Base-by-base conservation (phyloP, 2,329 filamentous ascomycete species). In the Myriangium duriaei region DNA sequence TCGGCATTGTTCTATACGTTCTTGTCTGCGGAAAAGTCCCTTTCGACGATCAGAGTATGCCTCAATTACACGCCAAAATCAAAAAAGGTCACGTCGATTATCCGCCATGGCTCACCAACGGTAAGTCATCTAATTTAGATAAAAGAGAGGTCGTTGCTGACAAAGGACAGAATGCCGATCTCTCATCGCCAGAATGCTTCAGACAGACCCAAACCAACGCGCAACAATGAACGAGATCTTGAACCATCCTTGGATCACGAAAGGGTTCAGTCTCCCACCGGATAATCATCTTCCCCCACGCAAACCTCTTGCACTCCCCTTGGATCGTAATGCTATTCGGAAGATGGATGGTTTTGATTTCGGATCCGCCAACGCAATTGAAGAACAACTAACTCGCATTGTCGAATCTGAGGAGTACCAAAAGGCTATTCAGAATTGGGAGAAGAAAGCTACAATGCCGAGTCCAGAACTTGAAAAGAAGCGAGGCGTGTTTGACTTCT, bases 301-400 rank as follows among this genome's bases (percentile, higher is more conserved):
- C 34, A 88, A 94, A 49, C 85, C 91, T 2, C 60, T 96, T n/a
- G 74, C 81, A 26, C 65, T 92, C 11, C 87, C 88, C 4, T 64
- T 98, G 7, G 88, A 96, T 53, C 67, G 72, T 2, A 79, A 82
- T 30, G 79, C 96, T 4, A 74, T 98, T 40, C 75, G 84, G 34
- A 87, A 83, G 49, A 98, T 98, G 91, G 92, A 86, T 15, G 91
- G 91, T 2, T 98, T 98, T 58, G 93, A 96, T 58, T 98, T 96
- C 63, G 91, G 91, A 1, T 72, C 84, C 1, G 72, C 85, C 1
- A 86, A 95, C 37, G 74, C 75, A 40, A 95, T 98, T 53, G 79
- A 74, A 40, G 65, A 74, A 2, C 84, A 95, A 54, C 71, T 98
- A 30, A 82, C 77, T 7, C 82, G 81, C 45, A 74, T 87, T n/a